Evolutionary conservation across 371 early-diverging fungal species (phyloP), one percentile per base, ranked within the genome.

Genomic region (Choanephora cucurbitarum): DNA sequence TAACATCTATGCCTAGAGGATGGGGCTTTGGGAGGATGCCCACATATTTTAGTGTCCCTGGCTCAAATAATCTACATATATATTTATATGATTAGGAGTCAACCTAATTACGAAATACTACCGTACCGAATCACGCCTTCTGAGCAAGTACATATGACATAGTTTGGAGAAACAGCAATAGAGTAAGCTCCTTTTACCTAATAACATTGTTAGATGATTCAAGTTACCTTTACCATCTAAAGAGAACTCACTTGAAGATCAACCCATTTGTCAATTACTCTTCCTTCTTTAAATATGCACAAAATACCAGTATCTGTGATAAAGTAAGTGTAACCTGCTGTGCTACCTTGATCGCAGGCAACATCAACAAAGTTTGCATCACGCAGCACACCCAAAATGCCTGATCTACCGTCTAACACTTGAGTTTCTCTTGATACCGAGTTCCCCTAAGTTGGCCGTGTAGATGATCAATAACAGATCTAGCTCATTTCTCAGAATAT

Each of bases 251-350:
- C 88, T 75, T 90, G 86, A 44, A 92, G 70, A 65, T 92, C 85
- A 21, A 92, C 83, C 90, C 90, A 92, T 64, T 88, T 90, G 45
- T 89, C 88, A 68, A 92, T 70, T 8, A 81, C 72, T 44, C 87
- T 67, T 1, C 72, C 81, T 49, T 83, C 81, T 32, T 85, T 80
- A 50, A 93, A 90, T 45, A 81, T 60, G 54, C 88, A 82, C 23
- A 94, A 75, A 17, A 85, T 70, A 19, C 92, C 91, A 45, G 72
- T 78, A 19, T 85, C 82, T 7, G 89, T 90, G 34, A 91, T 66
- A 19, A 83, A 79, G 54, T 91, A 65, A 14, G 66, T 65, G 49
- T 65, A 90, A 17, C 86, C 86, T 46, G 67, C 72, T 15, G 72
- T 79, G 24, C 69, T 73, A 49, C 74, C 71, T 22, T 69, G 74